Conservation (phyloP, 257 asterid genomes). For the Jasminum sambac region DNA sequence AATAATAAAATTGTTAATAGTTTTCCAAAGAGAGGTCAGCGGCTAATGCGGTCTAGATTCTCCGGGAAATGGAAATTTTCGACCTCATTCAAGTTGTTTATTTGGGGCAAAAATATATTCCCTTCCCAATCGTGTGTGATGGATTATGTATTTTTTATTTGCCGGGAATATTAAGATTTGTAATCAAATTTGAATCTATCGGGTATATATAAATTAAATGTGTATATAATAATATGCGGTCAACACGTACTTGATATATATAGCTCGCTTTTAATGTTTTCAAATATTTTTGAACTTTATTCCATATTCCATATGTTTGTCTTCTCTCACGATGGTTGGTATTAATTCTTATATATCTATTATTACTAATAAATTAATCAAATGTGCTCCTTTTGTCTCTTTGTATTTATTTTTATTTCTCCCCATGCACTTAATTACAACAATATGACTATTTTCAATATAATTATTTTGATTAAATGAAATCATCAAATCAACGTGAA, state of each 20-base stretch:
- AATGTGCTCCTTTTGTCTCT: too few species aligned
- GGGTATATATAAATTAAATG: too few species aligned
- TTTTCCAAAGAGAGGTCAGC: slow-evolving; percentile 61
- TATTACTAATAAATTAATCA: neutral
- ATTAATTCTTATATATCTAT: neutral
- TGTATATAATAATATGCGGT: slow-evolving; percentile 22
- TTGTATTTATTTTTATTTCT: too few species aligned
- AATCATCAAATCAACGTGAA: too few species aligned
- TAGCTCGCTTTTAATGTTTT: slow-evolving; percentile 29
- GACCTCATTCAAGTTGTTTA: slow-evolving; percentile 42
- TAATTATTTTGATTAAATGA: too few species aligned
- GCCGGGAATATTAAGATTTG: slow-evolving; percentile 18
- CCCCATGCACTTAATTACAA: too few species aligned
- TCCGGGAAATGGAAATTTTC: slow-evolving; percentile 59
- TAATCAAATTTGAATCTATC: neutral
- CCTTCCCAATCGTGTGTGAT: slow-evolving; percentile 34
- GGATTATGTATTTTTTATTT: slow-evolving; percentile 16
- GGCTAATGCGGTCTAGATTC: slow-evolving; percentile 95
- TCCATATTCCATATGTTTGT: slow-evolving; percentile 51
- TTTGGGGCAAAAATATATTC: slow-evolving; percentile 28
- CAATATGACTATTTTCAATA: too few species aligned
- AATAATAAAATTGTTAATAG: slow-evolving; percentile 30
- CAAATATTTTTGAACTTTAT: slow-evolving; percentile 26
- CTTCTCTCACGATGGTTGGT: slow-evolving; percentile 23
- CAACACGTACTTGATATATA: slow-evolving; percentile 33